These are phyloP conservation scores for Prunus fruticosa DNA, from an alignment of 306 rosid species.

Conservation along the genomic window DNA sequence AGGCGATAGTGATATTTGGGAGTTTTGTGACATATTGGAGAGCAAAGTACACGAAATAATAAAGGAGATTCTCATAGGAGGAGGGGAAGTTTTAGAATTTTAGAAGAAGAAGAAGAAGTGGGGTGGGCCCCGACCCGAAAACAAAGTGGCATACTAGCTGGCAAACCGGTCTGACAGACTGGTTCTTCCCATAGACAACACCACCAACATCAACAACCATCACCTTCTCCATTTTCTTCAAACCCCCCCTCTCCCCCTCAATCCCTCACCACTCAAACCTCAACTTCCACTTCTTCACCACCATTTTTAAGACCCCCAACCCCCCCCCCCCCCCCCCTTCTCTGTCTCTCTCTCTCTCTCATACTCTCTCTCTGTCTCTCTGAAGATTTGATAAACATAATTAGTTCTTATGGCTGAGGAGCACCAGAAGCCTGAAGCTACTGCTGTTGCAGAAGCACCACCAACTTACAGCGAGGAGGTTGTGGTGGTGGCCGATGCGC, in stretches of 20 bases:
- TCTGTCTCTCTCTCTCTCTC: not conserved
- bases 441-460: conserved; percentile 26
- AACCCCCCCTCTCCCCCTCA: not conserved
- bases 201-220: conserved; percentile 3
- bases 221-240: not conserved
- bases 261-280: not conserved
- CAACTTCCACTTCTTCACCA: not conserved
- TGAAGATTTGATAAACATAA: not conserved
- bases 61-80: not conserved
- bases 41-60: not conserved
- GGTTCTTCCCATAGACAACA: conserved; percentile 34
- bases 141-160: conserved; percentile 46
- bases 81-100: too few relatives aligned
- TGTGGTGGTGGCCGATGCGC: conserved; percentile 24
- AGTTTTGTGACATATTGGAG: not conserved
- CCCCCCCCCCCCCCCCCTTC: not conserved
- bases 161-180: conserved; percentile 52
- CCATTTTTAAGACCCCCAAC: not conserved
- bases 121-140: conserved; percentile 14
- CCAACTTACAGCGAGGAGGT: conserved; percentile 24
- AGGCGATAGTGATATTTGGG: not conserved
- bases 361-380: too few relatives aligned
- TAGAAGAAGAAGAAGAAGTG: not conserved
- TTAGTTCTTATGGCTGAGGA: conserved; percentile 59
- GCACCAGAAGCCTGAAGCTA: conserved; percentile 48